phyloP scores from a whole-genome alignment of 148 eudicot species.

The Mesembryanthemum crystallinum region DNA sequence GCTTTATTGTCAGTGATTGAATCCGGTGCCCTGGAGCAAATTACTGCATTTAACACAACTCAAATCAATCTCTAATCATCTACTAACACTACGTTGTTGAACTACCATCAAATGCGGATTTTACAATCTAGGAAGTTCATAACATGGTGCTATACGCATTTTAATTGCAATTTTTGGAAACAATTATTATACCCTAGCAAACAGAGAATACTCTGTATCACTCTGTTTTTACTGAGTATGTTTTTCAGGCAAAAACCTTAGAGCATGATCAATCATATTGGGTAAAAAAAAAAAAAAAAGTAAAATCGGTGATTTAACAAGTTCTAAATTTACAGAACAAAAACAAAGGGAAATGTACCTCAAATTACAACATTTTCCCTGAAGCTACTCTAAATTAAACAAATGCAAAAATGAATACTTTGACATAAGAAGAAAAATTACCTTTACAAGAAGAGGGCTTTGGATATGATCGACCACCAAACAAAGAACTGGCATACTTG shows the following conservation, averaged over 20 bases:
- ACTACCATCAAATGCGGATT: not conserved
- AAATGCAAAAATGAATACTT: not conserved
- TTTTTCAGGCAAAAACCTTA: not conserved
- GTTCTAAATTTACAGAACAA: not conserved
- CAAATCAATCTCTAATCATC: not conserved
- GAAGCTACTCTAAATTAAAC: not conserved
- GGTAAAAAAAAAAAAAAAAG: no score
- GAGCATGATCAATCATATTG: not conserved
- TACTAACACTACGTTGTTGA: no score
- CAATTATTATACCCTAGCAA: not conserved
- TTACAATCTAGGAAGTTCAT: not conserved
- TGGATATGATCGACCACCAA: conserved; percentile 19
- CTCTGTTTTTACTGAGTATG: not conserved
- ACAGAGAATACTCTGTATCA: not conserved
- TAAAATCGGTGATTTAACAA: no score
- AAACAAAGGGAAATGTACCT: not conserved
- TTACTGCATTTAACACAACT: conserved; percentile 30
- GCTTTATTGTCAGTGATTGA: conserved; percentile 34
- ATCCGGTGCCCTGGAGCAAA: conserved; percentile 30
- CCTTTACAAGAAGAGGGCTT: conserved; percentile 23
- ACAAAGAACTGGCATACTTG: conserved; percentile 7
- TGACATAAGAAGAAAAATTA: not conserved
- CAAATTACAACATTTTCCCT: not conserved
- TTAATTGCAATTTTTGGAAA: not conserved
- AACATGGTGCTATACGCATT: not conserved